Conservation (phyloP, 345 rosid species). For the Gossypium sturtianum region DNA sequence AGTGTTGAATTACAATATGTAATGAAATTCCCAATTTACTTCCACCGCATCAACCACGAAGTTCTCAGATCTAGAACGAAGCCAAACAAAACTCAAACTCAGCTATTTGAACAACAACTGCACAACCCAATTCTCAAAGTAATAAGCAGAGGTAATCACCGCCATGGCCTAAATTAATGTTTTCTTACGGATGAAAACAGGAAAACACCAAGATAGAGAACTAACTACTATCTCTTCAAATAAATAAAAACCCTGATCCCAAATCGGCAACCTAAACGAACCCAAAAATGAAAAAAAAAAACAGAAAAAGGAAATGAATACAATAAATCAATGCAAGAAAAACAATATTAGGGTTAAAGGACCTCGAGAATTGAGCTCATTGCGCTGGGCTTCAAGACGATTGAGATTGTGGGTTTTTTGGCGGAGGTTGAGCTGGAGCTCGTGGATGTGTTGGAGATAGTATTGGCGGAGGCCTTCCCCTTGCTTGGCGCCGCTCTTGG, state of each 20-base stretch:
- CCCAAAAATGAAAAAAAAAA: not conserved
- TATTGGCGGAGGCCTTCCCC: constrained; percentile 90
- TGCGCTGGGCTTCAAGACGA: constrained; percentile 96
- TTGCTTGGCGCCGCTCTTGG: constrained; percentile 54
- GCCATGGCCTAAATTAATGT: not conserved
- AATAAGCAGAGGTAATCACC: not conserved
- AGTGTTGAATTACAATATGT: not conserved
- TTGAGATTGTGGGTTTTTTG: constrained; percentile 81
- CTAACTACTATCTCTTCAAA: not conserved
- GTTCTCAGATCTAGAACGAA: not conserved
- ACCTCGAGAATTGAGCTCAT: constrained; percentile 94
- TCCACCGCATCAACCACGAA: not conserved
- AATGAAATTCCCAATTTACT: not conserved
- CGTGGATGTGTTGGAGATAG: constrained; percentile 85
- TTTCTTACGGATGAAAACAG: too few species aligned
- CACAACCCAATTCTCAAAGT: not conserved
- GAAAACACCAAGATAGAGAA: not conserved
- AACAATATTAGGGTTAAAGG: not conserved
- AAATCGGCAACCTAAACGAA: not conserved
- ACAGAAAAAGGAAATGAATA: not conserved
- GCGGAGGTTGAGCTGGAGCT: constrained; percentile 71
- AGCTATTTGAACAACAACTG: not conserved
- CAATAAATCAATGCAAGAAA: not conserved
- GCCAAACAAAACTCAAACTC: not conserved
- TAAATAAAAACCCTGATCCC: not conserved